Base-by-base conservation (phyloP, 2,329 filamentous ascomycete species). In the Aureobasidium sp. region DNA sequence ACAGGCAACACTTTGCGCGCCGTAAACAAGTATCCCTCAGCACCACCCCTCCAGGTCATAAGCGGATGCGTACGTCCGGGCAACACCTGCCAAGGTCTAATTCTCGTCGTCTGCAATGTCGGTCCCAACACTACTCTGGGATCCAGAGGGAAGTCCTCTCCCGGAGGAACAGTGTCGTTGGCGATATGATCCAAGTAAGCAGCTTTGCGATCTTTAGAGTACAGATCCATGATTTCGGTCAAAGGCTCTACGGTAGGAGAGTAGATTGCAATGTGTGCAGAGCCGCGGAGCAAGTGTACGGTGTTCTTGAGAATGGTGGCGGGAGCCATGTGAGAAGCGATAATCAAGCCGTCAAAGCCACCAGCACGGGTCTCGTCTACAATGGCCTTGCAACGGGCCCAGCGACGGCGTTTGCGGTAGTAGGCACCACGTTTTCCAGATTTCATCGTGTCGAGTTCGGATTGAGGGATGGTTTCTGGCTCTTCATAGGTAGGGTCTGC, bases 41-140 rank as follows among this genome's bases (percentile, higher is more conserved):
- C 86, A 0, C 93, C 93, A 23, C 94, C 94, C 44, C 84, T 83
- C 41, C 86, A 86, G 64, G 90, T 96, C 94, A 99, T 99, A 61
- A 95, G 75, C 7, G 94, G 94, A 77, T 99, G 94, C 58, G 94
- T 97, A 60, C 94, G 80, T 0, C 91, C 90, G 0, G 94, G 94
- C 51, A 99, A 75, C 1, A 97, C 92, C 78, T 99, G 94, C 90
- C 91, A 97, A 59, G 84, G 81, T 65, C 89, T 82, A 5, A 89
- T 87, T 15, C 90, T 82, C 52, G 87, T 89, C 2, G 87, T 94
- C 76, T 97, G 92, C 59, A 99, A 80, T 13, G 82, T 85, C 0
- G 90, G 86, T 0, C 87, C 90, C 0, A 97, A 82, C 4, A 99
- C 74, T 57, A 96, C 76, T 2, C 90, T 89, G 0, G 94, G 94